phyloP scores from a whole-genome alignment of 495 filamentous ascomycete species.

The Aspergillus hancockii region DNA sequence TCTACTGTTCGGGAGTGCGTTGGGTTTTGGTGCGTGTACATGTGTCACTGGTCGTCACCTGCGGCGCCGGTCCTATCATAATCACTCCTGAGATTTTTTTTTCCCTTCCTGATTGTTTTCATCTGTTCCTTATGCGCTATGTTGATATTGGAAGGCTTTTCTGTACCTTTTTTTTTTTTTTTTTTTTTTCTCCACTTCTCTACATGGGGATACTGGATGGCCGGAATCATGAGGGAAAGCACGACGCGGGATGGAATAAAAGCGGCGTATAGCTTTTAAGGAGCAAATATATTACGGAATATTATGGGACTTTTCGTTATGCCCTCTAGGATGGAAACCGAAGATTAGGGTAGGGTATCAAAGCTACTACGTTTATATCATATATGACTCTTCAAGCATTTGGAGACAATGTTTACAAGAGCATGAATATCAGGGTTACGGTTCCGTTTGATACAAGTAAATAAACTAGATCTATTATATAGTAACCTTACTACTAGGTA shows the following conservation, averaged over 20 bases:
- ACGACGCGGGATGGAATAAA: conserved; percentile 20
- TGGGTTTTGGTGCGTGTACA: conserved; percentile 7
- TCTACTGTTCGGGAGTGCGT: conserved; percentile 5
- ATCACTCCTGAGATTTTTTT: conserved; percentile 12
- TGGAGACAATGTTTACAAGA: not conserved
- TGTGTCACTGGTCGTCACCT: conserved; percentile 5
- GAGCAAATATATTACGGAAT: conserved; percentile 10
- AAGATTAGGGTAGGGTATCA: not conserved
- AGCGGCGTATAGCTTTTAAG: conserved; percentile 13
- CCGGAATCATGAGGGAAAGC: conserved; percentile 18
- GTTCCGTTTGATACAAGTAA: not conserved
- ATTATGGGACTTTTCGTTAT: conserved; percentile 5
- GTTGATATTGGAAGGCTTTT: conserved; percentile 30
- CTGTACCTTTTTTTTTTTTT: conserved; percentile 12
- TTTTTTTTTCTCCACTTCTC: conserved; percentile 7
- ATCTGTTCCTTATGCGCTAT: conserved; percentile 26
- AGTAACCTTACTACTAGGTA: no score
- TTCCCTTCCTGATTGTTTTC: conserved; percentile 15
- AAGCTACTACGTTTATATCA: not conserved
- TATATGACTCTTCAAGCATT: not conserved
- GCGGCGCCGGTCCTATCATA: conserved; percentile 4
- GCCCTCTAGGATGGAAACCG: not conserved
- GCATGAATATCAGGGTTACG: not conserved
- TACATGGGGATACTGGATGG: conserved; percentile 16
- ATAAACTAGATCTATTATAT: no score